A percentile compares a stretch with the other conserved stretches of the same genome.
phyloP scores from a whole-genome alignment of 2,329 filamentous ascomycete genomes.

The Zymoseptoria passerinii region DNA sequence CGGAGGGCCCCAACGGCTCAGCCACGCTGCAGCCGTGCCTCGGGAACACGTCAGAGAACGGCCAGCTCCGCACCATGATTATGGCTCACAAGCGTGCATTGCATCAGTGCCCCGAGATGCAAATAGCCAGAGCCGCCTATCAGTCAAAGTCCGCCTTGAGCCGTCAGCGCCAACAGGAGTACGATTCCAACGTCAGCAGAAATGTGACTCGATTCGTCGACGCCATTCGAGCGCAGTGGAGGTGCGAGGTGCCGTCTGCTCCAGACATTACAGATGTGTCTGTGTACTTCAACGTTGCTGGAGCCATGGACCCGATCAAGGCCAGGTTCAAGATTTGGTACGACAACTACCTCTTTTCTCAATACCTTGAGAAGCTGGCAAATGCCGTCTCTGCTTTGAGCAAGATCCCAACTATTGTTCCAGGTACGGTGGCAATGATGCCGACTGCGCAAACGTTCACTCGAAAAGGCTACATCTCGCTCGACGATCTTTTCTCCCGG shows the following conservation, averaged over 20 bases:
- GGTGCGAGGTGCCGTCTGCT: background rate
- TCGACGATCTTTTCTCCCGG: background rate
- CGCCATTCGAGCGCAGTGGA: background rate
- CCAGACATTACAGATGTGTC: background rate
- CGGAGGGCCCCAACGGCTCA: too few relatives aligned
- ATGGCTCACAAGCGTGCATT: background rate
- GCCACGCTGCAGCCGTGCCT: background rate
- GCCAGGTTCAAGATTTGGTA: background rate
- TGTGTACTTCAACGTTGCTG: background rate
- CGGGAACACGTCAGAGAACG: background rate
- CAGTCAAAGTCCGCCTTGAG: background rate
- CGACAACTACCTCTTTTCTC: background rate
- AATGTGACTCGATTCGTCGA: background rate
- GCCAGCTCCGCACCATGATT: background rate
- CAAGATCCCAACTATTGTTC: background rate
- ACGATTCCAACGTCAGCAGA: background rate
- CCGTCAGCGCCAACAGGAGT: background rate
- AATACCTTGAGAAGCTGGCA: background rate
- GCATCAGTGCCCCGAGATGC: background rate
- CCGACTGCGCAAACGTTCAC: background rate
- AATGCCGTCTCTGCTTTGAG: background rate
- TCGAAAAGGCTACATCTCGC: background rate
- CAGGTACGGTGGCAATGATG: background rate
- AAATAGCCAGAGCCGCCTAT: background rate
- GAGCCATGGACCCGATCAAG: background rate